These are phyloP conservation scores for Amylocarpus encephaloides DNA, from an alignment of 2,329 filamentous ascomycete genomes.

Conservation along the genomic window DNA sequence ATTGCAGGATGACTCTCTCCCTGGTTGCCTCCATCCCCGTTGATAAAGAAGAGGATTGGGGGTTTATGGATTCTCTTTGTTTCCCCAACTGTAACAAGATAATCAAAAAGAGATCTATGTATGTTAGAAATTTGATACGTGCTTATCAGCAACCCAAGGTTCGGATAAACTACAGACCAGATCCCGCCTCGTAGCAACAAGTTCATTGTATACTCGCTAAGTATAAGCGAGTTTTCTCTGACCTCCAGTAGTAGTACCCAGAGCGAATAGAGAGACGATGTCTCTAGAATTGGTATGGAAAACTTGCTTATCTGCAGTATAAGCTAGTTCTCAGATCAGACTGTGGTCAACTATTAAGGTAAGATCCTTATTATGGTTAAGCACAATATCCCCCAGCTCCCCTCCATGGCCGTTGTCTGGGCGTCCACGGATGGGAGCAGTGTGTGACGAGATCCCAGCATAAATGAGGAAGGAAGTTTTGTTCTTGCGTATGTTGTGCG, in stretches of 20 bases:
- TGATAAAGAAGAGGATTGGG: slow-evolving; percentile 50
- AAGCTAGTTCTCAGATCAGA: slow-evolving; percentile 51
- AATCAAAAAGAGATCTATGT: neutral
- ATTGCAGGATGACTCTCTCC: slow-evolving; percentile 53
- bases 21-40: slow-evolving; percentile 39
- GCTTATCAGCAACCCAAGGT: slow-evolving; percentile 40
- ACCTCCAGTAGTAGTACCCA: slow-evolving; percentile 44
- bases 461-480: slow-evolving; percentile 38
- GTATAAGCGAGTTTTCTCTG: slow-evolving; percentile 46
- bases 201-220: slow-evolving; percentile 49
- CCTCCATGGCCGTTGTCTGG: slow-evolving; percentile 39
- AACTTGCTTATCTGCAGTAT: slow-evolving; percentile 53
- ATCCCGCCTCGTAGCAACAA: slow-evolving; percentile 46
- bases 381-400: slow-evolving; percentile 44
- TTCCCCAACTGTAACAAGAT: slow-evolving; percentile 42
- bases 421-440: slow-evolving; percentile 35
- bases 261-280: slow-evolving; percentile 43
- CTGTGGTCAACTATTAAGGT: slow-evolving; percentile 32
- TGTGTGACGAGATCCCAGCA: slow-evolving; percentile 37
- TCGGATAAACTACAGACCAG: slow-evolving; percentile 44
- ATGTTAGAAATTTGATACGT: neutral
- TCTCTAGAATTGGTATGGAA: slow-evolving; percentile 53
- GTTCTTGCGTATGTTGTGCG: slow-evolving; percentile 32
- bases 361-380: slow-evolving; percentile 59
- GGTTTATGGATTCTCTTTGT: slow-evolving; percentile 39